Conservation (phyloP, 2,329 filamentous ascomycete genomes). For the Fusarium haematococcum region DNA sequence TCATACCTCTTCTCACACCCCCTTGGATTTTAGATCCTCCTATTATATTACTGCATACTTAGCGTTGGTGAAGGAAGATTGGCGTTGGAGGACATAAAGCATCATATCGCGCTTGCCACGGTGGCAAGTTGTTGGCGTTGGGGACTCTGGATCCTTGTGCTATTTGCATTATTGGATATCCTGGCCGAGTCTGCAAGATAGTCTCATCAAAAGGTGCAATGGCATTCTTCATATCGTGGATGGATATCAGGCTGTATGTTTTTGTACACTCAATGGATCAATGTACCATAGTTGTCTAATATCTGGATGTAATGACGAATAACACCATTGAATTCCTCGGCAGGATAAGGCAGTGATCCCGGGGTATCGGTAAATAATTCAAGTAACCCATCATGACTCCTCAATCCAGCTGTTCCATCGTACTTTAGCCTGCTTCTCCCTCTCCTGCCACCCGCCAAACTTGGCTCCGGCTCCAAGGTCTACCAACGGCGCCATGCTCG, state of each 20-base stretch:
- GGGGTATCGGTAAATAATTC: not conserved
- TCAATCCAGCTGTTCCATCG: slow-evolving; percentile 38
- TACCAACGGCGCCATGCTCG: slow-evolving; percentile 73
- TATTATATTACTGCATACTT: slow-evolving; percentile 10
- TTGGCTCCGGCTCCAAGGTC: slow-evolving; percentile 55
- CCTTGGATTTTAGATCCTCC: not conserved
- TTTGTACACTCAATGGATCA: not conserved
- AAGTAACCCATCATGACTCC: not conserved
- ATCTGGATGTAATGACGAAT: not conserved
- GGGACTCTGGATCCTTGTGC: not conserved
- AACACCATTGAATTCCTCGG: not conserved
- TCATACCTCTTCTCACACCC: slow-evolving; percentile 1
- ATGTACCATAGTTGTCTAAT: not conserved
- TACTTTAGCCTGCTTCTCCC: not conserved
- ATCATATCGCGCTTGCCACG: slow-evolving; percentile 7
- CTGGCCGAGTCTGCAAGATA: slow-evolving; percentile 12
- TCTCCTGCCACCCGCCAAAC: slow-evolving; percentile 45
- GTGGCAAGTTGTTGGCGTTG: slow-evolving; percentile 15
- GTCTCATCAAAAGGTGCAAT: not conserved
- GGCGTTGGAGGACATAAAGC: slow-evolving; percentile 26
- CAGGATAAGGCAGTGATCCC: not conserved
- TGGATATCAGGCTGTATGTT: not conserved
- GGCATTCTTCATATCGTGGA: not conserved
- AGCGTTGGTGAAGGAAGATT: slow-evolving; percentile 30
- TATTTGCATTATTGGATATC: slow-evolving; percentile 16